Evolutionary conservation across 331 rosid genomes (phyloP).

Genomic region (Arachis monticola): DNA sequence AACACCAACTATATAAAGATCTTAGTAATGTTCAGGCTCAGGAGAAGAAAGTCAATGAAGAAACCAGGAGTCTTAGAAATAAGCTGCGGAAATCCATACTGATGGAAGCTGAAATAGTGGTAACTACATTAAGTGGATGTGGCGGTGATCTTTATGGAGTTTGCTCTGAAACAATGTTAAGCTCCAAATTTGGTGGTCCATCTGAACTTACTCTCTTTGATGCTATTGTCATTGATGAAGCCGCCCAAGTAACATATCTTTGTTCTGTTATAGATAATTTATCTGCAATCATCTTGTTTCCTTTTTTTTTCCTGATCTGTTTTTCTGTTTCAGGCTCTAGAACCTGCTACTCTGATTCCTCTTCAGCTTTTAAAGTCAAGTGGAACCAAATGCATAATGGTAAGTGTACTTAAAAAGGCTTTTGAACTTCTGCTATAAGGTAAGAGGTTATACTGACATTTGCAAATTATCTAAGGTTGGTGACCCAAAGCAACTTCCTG

Average conservation of each 20-base stretch:
- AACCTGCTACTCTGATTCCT: constrained; percentile 97
- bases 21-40: constrained; percentile 73
- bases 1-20: constrained; percentile 82
- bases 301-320: constrained; percentile 36
- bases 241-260: constrained; percentile 76
- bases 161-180: constrained; percentile 78
- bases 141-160: constrained; percentile 92
- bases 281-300: constrained; percentile 32
- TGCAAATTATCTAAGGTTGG: constrained; percentile 73
- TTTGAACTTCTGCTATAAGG: constrained; percentile 27
- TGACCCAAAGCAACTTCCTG: constrained; percentile 99
- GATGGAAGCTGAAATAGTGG: constrained; percentile 92
- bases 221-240: constrained; percentile 97
- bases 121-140: constrained; percentile 91
- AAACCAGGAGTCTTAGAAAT: constrained; percentile 66
- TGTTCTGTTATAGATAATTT: constrained; percentile 35
- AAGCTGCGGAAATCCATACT: constrained; percentile 87
- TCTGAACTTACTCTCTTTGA: constrained; percentile 87
- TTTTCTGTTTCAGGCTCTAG: constrained; percentile 73
- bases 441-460: constrained; percentile 45
- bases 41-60: constrained; percentile 83
- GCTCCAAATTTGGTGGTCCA: constrained; percentile 78
- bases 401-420: constrained; percentile 41
- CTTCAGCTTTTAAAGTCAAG: constrained; percentile 90
- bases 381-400: constrained; percentile 90